A percentile compares a stretch with the other conserved stretches of the same genome.
phyloP scores from a whole-genome alignment of 176 grass and related monocot genomes.

The Triticum urartu region DNA sequence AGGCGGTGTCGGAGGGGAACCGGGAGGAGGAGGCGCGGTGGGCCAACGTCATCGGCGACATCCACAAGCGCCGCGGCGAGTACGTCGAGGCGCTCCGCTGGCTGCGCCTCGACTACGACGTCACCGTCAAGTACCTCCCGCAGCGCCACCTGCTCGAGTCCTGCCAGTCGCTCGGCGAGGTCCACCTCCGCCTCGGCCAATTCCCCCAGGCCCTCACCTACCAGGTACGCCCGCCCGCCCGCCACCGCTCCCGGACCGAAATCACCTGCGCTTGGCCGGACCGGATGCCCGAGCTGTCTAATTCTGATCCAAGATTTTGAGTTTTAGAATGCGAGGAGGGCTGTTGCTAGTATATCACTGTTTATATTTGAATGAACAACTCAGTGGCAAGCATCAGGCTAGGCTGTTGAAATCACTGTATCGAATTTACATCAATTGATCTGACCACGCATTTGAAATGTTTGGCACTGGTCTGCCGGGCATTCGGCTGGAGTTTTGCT shows the following conservation, averaged over 20 bases:
- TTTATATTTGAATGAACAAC: neutral
- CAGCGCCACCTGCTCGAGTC: constrained; percentile 77
- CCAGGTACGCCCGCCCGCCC: constrained; percentile 36
- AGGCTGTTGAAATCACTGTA: neutral
- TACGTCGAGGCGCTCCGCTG: constrained; percentile 83
- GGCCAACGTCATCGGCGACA: constrained; percentile 91
- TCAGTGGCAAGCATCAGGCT: neutral
- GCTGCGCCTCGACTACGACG: constrained; percentile 68
- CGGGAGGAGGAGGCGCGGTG: constrained; percentile 80
- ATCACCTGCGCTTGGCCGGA: neutral
- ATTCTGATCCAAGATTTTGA: neutral
- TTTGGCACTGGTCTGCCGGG: neutral
- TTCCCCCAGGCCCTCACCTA: constrained; percentile 71
- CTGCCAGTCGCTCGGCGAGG: constrained; percentile 86
- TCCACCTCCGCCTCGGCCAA: constrained; percentile 67
- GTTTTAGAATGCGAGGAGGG: neutral
- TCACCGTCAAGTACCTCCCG: constrained; percentile 75
- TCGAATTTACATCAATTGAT: neutral
- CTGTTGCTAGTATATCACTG: neutral
- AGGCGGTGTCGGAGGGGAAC: constrained; percentile 66
- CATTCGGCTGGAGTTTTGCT: constrained; percentile 5
- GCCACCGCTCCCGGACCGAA: neutral
- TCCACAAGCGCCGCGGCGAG: constrained; percentile 75
- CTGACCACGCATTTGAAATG: neutral
- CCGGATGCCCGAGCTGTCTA: neutral